Evolutionary conservation across 768 basidiomycete genomes (phyloP).

Genomic region (Agaricus subrufescens): DNA sequence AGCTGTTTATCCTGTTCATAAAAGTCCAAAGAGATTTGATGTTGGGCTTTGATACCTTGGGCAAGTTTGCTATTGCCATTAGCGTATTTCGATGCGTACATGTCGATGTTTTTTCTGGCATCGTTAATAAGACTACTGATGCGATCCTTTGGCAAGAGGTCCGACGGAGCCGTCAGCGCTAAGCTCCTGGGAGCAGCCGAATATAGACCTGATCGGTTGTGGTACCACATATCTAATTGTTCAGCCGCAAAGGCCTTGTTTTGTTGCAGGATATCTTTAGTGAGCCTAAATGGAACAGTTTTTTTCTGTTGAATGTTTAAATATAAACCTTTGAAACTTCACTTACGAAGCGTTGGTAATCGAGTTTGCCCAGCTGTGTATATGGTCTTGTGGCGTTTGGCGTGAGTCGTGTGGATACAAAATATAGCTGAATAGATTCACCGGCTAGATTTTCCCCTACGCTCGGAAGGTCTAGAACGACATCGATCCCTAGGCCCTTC

Average conservation of each 20-base stretch:
- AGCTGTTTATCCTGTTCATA: conserved; percentile 20
- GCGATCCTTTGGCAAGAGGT: conserved; percentile 18
- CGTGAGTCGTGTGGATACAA: too few species aligned
- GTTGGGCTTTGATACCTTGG: conserved; percentile 25
- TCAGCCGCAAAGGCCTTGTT: conserved; percentile 18
- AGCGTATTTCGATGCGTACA: conserved; percentile 22
- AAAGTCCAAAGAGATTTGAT: conserved; percentile 18
- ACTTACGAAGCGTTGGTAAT: conserved; percentile 26
- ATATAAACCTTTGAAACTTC: neutral
- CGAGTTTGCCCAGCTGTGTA: conserved; percentile 28
- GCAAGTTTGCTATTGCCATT: conserved; percentile 26
- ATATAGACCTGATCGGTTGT: conserved; percentile 25
- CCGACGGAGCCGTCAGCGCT: conserved; percentile 21
- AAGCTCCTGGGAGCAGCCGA: conserved; percentile 27
- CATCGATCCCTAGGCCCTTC: conserved; percentile 34
- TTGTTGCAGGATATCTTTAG: conserved; percentile 20
- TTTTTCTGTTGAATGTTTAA: too few species aligned
- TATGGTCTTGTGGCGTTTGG: conserved; percentile 18
- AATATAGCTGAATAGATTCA: conserved; percentile 1
- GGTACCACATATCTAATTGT: conserved; percentile 22
- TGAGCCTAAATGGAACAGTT: conserved; percentile 14
- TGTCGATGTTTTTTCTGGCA: conserved; percentile 17
- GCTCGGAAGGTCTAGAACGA: conserved; percentile 39
- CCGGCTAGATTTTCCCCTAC: conserved; percentile 42
- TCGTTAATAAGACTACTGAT: conserved; percentile 14